Conservation (phyloP, 2,329 filamentous ascomycete species). For the Colletotrichum sidae region DNA sequence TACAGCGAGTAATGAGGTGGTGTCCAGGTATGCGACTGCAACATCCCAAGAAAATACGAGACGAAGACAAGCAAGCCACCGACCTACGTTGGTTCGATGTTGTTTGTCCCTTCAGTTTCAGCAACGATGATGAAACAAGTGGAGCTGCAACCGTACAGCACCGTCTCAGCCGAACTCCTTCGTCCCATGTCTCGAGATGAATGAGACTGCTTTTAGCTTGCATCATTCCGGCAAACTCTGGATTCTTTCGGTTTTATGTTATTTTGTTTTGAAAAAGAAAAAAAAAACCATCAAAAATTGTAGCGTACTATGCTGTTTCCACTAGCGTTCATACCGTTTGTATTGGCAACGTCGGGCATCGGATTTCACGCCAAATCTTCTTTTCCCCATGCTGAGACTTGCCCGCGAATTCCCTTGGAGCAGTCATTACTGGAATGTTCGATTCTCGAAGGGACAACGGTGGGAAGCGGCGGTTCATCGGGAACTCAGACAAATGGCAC, state of each 20-base stretch:
- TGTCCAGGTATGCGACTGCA: background rate
- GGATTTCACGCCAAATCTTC: slow-evolving; percentile 18
- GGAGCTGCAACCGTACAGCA: background rate
- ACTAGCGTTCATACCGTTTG: slow-evolving; percentile 1
- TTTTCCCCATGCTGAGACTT: slow-evolving; percentile 1
- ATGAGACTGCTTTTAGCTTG: no score
- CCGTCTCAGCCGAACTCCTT: background rate
- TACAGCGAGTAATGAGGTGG: no score
- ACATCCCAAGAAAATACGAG: slow-evolving; percentile 25
- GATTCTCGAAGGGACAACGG: background rate
- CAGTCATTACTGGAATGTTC: slow-evolving; percentile 25
- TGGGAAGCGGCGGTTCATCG: no score
- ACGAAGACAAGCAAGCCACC: slow-evolving; percentile 10
- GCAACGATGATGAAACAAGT: slow-evolving; percentile 29
- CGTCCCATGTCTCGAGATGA: slow-evolving; percentile 4
- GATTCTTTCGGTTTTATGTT: background rate
- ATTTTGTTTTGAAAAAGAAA: background rate
- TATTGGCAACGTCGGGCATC: slow-evolving; percentile 14
- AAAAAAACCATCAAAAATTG: no score
- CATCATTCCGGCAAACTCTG: no score
- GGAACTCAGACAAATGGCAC: background rate
- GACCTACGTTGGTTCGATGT: slow-evolving; percentile 7
- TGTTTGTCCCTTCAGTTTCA: slow-evolving; percentile 30
- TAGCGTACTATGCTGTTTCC: slow-evolving; percentile 5
- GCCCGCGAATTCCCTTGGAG: slow-evolving; percentile 25